Evolutionary conservation across 768 basidiomycete genomes (phyloP).

Genomic region (Hemileccinum rubropunctum): DNA sequence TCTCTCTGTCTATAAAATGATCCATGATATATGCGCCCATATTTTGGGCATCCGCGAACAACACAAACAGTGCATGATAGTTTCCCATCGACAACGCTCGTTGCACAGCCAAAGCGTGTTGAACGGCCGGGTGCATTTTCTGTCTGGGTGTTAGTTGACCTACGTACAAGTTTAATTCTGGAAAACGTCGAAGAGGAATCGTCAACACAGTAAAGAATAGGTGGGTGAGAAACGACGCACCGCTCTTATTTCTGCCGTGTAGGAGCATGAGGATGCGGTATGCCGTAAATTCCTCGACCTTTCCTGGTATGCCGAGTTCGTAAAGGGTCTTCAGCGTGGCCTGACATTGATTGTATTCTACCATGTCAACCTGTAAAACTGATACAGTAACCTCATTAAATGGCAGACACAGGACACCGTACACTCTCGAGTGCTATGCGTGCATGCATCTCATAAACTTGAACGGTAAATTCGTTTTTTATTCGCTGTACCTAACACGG

Average conservation of each 20-base stretch:
- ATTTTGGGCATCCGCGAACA: slow-evolving; percentile 83
- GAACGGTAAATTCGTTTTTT: slow-evolving; percentile 96
- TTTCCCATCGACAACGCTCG: slow-evolving; percentile 89
- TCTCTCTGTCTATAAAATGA: slow-evolving; percentile 92
- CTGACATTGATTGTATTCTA: slow-evolving; percentile 99
- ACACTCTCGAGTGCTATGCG: slow-evolving; percentile 94
- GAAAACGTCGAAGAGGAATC: not conserved
- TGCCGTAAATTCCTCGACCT: slow-evolving; percentile 93
- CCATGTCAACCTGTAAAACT: slow-evolving; percentile 79
- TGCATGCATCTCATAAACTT: slow-evolving; percentile 97
- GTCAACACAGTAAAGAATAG: slow-evolving; percentile 3
- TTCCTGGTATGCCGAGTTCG: slow-evolving; percentile 89
- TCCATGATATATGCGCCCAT: slow-evolving; percentile 99
- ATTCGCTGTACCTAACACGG: slow-evolving; percentile 87
- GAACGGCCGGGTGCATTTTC: slow-evolving; percentile 75
- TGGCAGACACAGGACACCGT: slow-evolving; percentile 25
- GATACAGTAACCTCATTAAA: slow-evolving; percentile 14
- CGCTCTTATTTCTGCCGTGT: slow-evolving; percentile 90
- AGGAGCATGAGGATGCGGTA: slow-evolving; percentile 96
- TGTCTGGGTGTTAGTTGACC: slow-evolving; percentile 95
- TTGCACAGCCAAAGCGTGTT: slow-evolving; percentile 88
- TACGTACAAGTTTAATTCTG: slow-evolving; percentile 95
- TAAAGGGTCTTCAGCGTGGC: slow-evolving; percentile 86
- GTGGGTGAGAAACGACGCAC: slow-evolving; percentile 44
- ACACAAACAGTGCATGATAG: slow-evolving; percentile 87